Base-by-base conservation (phyloP, 148 eudicot species). In the Suaeda aralocaspica region DNA sequence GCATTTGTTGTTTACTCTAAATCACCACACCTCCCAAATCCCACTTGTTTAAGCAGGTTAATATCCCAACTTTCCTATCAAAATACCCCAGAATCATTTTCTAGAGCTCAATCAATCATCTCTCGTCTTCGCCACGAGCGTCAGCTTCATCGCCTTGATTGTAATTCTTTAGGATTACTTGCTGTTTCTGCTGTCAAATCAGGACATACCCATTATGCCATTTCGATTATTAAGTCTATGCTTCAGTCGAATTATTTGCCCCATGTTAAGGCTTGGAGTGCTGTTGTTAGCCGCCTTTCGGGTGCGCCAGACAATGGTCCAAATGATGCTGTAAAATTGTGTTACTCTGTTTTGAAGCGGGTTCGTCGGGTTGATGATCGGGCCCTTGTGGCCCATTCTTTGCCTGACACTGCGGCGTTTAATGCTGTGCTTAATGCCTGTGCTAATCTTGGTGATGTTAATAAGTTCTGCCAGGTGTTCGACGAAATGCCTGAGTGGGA, bases 181-280 rank as follows among this genome's bases (percentile, higher is more conserved):
- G 89, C 92, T 3, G 89, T 84, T 24, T 83, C 91, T 3, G 92
- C 99, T 15, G 87, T 90, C 31, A 91, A 87, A 69, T 64, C 81
- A 34, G 91, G 96, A 16, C 89, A 91, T 65, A 82, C 85, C 29
- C 92, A 77, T 24, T 91, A 91, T 65, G 91, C 97, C 63, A 55
- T 82, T 59, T 84, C 93, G 18, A 39, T 94, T n/a, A 72, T 94
- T 51, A 91, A 83, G 77, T 94, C 90, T 45, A 94, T 94, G 99
- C 85, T 94, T 0, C 72, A 72, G 19, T 94, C 96, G 1, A 89
- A 90, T 12, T 89, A 91, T 65, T 79, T 94, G 15, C 99, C 99
- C 7, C 97, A 94, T 70, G 91, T 94, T 56, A 94, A 94, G 82
- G 96, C 97, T 1, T 94, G 97, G 99, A 89, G 93, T 66, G 84